phyloP scores from a whole-genome alignment of 768 basidiomycete species.

The Naganishia randhawae region DNA sequence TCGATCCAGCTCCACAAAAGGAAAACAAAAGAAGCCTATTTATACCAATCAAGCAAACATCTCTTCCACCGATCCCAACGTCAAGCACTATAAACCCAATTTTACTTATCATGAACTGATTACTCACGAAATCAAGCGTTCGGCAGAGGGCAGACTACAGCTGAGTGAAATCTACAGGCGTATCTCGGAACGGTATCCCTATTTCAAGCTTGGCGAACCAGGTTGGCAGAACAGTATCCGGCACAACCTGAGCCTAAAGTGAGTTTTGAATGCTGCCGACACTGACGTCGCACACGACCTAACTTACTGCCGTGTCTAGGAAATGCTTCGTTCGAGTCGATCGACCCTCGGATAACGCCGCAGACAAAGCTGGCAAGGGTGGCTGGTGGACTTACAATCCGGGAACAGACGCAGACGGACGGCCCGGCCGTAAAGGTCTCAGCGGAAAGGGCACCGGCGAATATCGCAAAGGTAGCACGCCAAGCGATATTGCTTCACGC shows the following conservation, averaged over 20 bases:
- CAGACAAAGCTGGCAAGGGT: slow-evolving; percentile 48
- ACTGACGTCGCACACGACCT: not conserved
- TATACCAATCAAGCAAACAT: slow-evolving; percentile 28
- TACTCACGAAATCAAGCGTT: slow-evolving; percentile 33
- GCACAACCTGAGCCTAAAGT: slow-evolving; percentile 51
- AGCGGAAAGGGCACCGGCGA: slow-evolving; percentile 30
- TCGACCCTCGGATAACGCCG: slow-evolving; percentile 40
- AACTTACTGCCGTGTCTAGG: not conserved
- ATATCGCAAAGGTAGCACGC: slow-evolving; percentile 31
- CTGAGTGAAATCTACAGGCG: slow-evolving; percentile 31
- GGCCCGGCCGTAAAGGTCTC: slow-evolving; percentile 29
- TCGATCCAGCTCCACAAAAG: slow-evolving; percentile 19
- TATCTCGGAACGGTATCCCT: slow-evolving; percentile 32
- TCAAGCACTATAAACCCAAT: slow-evolving; percentile 33
- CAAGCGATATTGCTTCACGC: slow-evolving; percentile 29
- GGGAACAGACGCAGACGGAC: slow-evolving; percentile 26
- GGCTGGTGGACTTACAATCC: slow-evolving; percentile 48
- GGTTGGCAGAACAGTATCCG: slow-evolving; percentile 52
- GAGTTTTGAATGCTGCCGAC: not conserved
- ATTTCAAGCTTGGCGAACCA: slow-evolving; percentile 32
- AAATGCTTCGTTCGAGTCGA: slow-evolving; percentile 34
- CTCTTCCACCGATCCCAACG: slow-evolving; percentile 21
- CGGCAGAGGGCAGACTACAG: slow-evolving; percentile 28
- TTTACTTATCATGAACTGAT: slow-evolving; percentile 33
- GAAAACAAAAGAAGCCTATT: slow-evolving; percentile 28